These are phyloP conservation scores for Osmanthus fragrans DNA, from an alignment of 257 asterid genomes.

Conservation along the genomic window DNA sequence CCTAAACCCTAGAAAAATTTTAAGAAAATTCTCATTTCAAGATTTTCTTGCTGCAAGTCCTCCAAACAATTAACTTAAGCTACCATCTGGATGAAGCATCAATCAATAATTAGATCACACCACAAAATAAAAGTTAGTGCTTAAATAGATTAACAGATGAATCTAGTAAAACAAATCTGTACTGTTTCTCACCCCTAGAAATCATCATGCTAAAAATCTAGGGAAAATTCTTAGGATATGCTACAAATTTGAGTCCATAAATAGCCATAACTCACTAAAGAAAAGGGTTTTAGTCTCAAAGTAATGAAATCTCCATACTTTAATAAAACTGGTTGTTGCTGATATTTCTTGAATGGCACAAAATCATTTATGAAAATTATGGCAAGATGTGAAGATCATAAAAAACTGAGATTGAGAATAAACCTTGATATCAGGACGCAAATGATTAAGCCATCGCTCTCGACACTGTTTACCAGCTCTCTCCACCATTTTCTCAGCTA, in stretches of 20 bases:
- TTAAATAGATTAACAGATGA: neutral
- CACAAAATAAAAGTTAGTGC: too few relatives aligned
- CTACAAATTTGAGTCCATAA: neutral
- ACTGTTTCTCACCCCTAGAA: neutral
- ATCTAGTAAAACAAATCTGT: neutral
- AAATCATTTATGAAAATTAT: neutral
- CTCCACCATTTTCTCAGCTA: conserved; percentile 63
- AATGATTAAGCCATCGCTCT: conserved; percentile 80
- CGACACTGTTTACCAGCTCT: conserved; percentile 85
- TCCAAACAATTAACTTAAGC: neutral
- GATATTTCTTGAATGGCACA: neutral
- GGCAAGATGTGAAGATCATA: neutral
- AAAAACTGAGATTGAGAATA: neutral
- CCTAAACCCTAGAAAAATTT: neutral
- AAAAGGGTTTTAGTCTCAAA: neutral
- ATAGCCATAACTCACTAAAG: neutral
- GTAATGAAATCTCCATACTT: neutral
- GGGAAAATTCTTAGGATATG: neutral
- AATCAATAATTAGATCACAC: neutral
- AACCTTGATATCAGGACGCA: conserved; percentile 76
- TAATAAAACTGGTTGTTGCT: neutral
- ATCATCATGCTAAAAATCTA: neutral
- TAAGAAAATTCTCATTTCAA: neutral
- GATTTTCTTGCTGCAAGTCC: neutral
- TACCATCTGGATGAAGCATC: neutral